These are phyloP conservation scores for Aspergillus sp. DNA, from an alignment of 2,329 filamentous ascomycete species.

Conservation along the genomic window DNA sequence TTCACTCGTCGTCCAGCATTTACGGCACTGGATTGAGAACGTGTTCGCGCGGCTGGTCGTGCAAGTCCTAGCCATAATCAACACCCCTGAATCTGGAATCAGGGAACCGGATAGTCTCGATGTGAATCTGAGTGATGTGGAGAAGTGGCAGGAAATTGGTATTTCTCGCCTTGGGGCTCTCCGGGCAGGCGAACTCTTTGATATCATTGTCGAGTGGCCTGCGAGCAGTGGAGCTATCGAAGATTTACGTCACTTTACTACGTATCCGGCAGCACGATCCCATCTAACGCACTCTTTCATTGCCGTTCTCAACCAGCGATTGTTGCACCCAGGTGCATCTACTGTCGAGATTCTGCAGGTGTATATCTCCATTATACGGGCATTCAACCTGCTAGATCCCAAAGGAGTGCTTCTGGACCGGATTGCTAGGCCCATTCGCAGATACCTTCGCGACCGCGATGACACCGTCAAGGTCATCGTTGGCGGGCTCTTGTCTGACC, in stretches of 20 bases:
- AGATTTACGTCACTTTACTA: slow-evolving; percentile 61
- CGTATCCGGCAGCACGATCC: slow-evolving; percentile 55
- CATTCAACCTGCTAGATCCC: slow-evolving; percentile 64
- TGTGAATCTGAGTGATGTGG: slow-evolving; percentile 46
- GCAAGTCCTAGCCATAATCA: slow-evolving; percentile 49
- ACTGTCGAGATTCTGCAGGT: slow-evolving; percentile 68
- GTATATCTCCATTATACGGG: slow-evolving; percentile 67
- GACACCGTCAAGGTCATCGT: slow-evolving; percentile 69
- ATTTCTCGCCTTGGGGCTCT: slow-evolving; percentile 57
- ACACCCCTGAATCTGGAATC: slow-evolving; percentile 26
- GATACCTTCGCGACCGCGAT: slow-evolving; percentile 64
- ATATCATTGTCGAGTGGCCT: slow-evolving; percentile 64
- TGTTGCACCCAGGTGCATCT: slow-evolving; percentile 65
- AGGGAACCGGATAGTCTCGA: slow-evolving; percentile 30
- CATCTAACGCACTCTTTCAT: slow-evolving; percentile 59
- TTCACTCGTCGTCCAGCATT: slow-evolving; percentile 49
- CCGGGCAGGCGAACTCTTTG: slow-evolving; percentile 60
- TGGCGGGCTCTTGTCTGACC: slow-evolving; percentile 61
- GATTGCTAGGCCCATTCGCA: slow-evolving; percentile 64
- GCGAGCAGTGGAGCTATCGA: slow-evolving; percentile 60
- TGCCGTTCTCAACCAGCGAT: slow-evolving; percentile 53
- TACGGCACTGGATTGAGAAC: slow-evolving; percentile 59
- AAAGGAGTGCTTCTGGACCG: slow-evolving; percentile 67
- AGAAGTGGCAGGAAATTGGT: slow-evolving; percentile 59
- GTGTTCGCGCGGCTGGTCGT: slow-evolving; percentile 56